Conservation (phyloP, 2,329 filamentous ascomycete species). For the Verticillium klebahnii region DNA sequence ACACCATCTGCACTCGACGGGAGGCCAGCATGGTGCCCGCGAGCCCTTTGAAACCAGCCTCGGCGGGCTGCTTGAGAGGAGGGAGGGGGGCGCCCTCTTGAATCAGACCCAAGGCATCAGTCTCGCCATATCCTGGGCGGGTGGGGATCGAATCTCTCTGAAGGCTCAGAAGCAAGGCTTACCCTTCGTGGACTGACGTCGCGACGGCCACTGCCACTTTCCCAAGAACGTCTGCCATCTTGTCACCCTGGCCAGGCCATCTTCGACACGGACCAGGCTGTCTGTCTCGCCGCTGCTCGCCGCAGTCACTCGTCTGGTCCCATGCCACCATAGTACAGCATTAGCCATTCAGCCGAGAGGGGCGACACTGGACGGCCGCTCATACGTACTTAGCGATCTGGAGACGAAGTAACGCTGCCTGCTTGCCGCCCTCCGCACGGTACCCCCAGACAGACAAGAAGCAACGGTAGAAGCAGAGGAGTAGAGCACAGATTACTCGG, state of each 20-base stretch:
- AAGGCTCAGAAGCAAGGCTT: neutral
- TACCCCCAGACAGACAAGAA: neutral
- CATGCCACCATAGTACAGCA: conserved; percentile 1
- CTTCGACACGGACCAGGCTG: conserved; percentile 17
- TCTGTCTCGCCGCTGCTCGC: conserved; percentile 18
- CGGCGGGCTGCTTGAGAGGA: neutral
- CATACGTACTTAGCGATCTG: neutral
- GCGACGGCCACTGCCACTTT: neutral
- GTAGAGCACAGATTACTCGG: neutral
- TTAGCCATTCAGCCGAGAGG: conserved; percentile 1
- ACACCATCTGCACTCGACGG: neutral
- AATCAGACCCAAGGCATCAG: neutral
- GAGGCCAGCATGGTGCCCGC: neutral
- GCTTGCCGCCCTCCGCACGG: neutral
- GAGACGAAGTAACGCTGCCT: neutral
- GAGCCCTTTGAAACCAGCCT: neutral
- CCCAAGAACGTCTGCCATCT: conserved; percentile 8
- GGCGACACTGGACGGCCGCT: neutral
- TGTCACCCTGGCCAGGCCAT: neutral
- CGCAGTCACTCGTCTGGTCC: neutral
- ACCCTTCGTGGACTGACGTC: neutral
- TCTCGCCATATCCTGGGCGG: neutral
- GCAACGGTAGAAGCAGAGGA: neutral
- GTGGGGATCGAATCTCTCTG: neutral
- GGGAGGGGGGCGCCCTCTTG: neutral